Conservation (phyloP, 345 rosid genomes). For the Durio zibethinus region DNA sequence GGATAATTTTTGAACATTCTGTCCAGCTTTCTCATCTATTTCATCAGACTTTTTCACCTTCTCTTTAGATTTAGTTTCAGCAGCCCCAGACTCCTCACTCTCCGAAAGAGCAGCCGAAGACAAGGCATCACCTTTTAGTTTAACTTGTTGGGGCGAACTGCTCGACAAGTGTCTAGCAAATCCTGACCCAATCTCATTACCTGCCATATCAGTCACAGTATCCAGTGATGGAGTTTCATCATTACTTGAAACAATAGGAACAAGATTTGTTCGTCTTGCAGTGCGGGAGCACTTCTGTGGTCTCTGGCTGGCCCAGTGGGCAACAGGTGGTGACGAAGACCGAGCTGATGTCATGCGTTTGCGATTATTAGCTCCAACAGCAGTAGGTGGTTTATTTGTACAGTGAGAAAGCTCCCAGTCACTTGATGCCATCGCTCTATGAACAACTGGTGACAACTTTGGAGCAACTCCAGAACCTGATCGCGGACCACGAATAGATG, state of each 20-base stretch:
- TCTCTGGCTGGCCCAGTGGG: constrained; percentile 84
- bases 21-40: constrained; percentile 65
- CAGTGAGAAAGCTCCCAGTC: constrained; percentile 89
- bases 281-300: constrained; percentile 81
- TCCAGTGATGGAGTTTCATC: constrained; percentile 66
- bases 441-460: constrained; percentile 65
- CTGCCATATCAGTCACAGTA: constrained; percentile 58
- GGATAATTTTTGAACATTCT: constrained; percentile 61
- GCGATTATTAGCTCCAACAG: constrained; percentile 64
- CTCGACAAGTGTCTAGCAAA: constrained; percentile 53
- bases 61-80: constrained; percentile 73
- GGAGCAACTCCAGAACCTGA: constrained; percentile 60
- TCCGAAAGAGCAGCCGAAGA: constrained; percentile 75
- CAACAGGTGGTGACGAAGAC: constrained; percentile 83
- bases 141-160: constrained; percentile 78
- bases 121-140: constrained; percentile 65
- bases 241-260: constrained; percentile 65
- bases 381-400: constrained; percentile 62
- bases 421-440: constrained; percentile 55
- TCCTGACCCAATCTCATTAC: constrained; percentile 63
- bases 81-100: constrained; percentile 83
- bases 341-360: constrained; percentile 61
- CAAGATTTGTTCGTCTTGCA: constrained; percentile 78
- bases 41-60: constrained; percentile 72
- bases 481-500: constrained; percentile 70